Evolutionary conservation across 768 basidiomycete species (phyloP).

Genomic region (Tulasnella calospora): DNA sequence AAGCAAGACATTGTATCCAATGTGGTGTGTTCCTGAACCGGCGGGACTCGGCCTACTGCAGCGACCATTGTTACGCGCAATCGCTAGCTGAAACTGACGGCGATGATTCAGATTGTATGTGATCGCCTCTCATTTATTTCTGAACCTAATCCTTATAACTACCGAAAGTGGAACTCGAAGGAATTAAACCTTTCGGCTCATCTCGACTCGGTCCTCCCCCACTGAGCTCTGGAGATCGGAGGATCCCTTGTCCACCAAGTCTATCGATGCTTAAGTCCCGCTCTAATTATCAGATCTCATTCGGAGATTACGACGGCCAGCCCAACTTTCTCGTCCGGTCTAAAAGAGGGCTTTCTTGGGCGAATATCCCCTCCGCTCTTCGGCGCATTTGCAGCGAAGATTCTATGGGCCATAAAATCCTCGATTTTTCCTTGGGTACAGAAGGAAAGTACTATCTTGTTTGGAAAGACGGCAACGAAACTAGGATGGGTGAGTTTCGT

Average conservation of each 20-base stretch:
- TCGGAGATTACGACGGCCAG: too few species aligned
- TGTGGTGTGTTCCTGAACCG: too few species aligned
- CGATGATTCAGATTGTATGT: too few species aligned
- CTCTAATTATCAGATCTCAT: background rate
- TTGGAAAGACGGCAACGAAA: constrained; percentile 4
- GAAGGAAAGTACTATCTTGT: constrained; percentile 12
- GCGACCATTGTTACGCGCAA: too few species aligned
- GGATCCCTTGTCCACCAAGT: background rate
- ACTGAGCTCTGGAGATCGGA: background rate
- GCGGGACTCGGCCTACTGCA: too few species aligned
- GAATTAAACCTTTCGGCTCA: too few species aligned
- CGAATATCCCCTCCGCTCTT: background rate
- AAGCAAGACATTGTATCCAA: too few species aligned
- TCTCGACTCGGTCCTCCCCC: too few species aligned
- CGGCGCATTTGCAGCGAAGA: background rate
- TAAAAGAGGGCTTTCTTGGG: constrained; percentile 6
- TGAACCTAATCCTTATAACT: too few species aligned
- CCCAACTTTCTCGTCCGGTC: background rate
- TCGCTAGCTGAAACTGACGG: too few species aligned
- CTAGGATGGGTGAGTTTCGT: constrained; percentile 4
- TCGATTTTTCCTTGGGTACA: constrained; percentile 14
- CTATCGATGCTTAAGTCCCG: background rate
- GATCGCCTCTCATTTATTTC: too few species aligned
- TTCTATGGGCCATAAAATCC: background rate
- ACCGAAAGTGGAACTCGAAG: too few species aligned